phyloP scores from a whole-genome alignment of 768 basidiomycete species.

The Austroboletus eburneus region DNA sequence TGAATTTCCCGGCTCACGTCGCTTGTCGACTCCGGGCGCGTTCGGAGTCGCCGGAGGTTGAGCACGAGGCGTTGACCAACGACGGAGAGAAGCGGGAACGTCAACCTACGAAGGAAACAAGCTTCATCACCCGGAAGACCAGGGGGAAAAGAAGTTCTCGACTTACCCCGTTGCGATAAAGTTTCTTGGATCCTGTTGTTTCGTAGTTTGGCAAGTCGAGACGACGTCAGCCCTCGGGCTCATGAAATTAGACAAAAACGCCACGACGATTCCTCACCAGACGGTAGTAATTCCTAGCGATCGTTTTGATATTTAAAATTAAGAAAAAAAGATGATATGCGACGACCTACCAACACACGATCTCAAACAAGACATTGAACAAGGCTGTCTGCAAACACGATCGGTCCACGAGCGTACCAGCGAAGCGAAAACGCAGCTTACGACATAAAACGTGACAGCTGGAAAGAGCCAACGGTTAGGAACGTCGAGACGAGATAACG shows the following conservation, averaged over 20 bases:
- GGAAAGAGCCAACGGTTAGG: neutral
- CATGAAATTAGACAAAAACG: too few relatives aligned
- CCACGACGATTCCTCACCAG: conserved; percentile 9
- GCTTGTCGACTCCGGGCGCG: conserved; percentile 1
- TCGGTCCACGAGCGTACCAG: too few relatives aligned
- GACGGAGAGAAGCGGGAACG: conserved; percentile 9
- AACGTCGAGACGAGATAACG: neutral
- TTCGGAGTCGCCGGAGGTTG: conserved; percentile 14
- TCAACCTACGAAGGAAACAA: neutral
- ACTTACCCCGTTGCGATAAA: neutral
- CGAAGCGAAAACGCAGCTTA: too few relatives aligned
- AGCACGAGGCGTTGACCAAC: conserved; percentile 23
- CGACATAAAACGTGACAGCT: neutral
- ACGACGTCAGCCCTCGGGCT: too few relatives aligned
- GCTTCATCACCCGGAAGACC: neutral
- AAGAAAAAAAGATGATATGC: too few relatives aligned
- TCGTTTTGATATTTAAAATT: too few relatives aligned
- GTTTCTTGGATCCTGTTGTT: conserved; percentile 17
- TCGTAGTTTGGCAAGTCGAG: neutral
- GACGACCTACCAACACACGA: conserved; percentile 15
- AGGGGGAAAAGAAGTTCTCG: too few relatives aligned
- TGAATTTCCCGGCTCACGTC: conserved; percentile 11
- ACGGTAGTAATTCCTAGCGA: too few relatives aligned
- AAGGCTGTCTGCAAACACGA: conserved; percentile 1
- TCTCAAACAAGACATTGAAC: conserved; percentile 4